Evolutionary conservation across 768 basidiomycete species (phyloP), one percentile per base, ranked within the genome.

Genomic region (Rhizopogon roseolus): DNA sequence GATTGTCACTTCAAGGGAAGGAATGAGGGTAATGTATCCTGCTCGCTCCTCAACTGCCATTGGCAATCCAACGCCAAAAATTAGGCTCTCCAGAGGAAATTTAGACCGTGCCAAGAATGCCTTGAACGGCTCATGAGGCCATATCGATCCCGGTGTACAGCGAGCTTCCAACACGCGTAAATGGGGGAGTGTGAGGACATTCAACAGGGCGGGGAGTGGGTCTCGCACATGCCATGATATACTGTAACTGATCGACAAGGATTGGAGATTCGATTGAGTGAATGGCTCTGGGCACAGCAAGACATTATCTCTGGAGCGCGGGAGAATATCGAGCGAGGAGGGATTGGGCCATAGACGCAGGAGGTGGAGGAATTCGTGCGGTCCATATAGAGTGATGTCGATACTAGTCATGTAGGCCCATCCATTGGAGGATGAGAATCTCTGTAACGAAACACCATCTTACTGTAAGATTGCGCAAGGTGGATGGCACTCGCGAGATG

Each of bases 271-370:
- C 14, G 50, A 2, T 8, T 65, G 63, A 0, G 46, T 58, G 28
- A 64, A 28, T 14, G 6, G 37, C 14, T 38, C 37, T 38, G 2
- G 22, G n/a, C 10, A 10, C 25, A 32, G 10, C 49, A 27, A 5
- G 3, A 37, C 2, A 19, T 45, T 5, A 6, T 53, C 46, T 7
- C 25, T 28, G 10, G 29, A 41, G 4, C 49, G 48, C 19, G 55
- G 25, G 25, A 25, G 49, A 22, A 65, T 46, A 29, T 55, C 16
- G 55, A 7, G 57, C 52, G 36, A 65, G 56, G 27, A 37, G 28
- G 65, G 62, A 36, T 54, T 39, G 8, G 62, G 62, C 27, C 64
- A 65, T 40, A 60, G 55, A 3, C 42, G 38, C 29, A 64, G 61
- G 17, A 64, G 54, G 4, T 29, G 42, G 1, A 63, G 28, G 17